Percentiles rank a stretch among this genome's conserved stretches.
Evolutionary conservation across 805 yeast species (phyloP).

Genomic region (Starmerella khaoyaiensis): DNA sequence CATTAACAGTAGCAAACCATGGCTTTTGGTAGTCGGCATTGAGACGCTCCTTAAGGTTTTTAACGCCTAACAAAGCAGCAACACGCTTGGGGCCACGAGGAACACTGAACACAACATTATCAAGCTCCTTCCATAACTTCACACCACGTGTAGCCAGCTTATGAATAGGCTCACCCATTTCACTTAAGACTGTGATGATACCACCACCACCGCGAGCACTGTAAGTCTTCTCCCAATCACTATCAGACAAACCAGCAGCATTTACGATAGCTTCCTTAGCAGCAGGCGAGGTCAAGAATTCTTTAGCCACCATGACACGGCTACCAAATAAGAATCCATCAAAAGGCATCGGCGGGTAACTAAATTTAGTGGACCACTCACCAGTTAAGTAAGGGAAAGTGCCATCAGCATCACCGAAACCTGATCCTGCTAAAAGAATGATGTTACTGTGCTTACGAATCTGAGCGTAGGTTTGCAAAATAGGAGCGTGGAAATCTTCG

Average conservation of each 20-base stretch:
- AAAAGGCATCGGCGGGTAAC: conserved; percentile 97
- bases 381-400: conserved; percentile 97
- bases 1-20: conserved; percentile 82
- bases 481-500: conserved; percentile 98
- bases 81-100: conserved; percentile 75
- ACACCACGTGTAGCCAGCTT: conserved; percentile 98
- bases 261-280: conserved; percentile 87
- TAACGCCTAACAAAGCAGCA: conserved; percentile 70
- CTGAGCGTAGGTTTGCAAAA: conserved; percentile 87
- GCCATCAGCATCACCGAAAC: conserved; percentile 93
- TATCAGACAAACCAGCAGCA: conserved; percentile 81
- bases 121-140: conserved; percentile 92
- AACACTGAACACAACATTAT: conserved; percentile 77
- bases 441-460: conserved; percentile 86
- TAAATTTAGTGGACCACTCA: conserved; percentile 76
- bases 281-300: conserved; percentile 83
- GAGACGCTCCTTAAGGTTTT: conserved; percentile 67
- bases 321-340: conserved; percentile 96
- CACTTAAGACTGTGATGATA: conserved; percentile 85
- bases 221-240: conserved; percentile 87
- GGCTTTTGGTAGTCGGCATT: conserved; percentile 96
- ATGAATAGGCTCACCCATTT: conserved; percentile 99
- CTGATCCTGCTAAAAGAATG: conserved; percentile 90
- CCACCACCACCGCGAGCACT: conserved; percentile 90
- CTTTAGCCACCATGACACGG: conserved; percentile 94